Percentiles rank a stretch among this genome's conserved stretches.
phyloP scores from a whole-genome alignment of 768 basidiomycete genomes.

The Mycena filopes region DNA sequence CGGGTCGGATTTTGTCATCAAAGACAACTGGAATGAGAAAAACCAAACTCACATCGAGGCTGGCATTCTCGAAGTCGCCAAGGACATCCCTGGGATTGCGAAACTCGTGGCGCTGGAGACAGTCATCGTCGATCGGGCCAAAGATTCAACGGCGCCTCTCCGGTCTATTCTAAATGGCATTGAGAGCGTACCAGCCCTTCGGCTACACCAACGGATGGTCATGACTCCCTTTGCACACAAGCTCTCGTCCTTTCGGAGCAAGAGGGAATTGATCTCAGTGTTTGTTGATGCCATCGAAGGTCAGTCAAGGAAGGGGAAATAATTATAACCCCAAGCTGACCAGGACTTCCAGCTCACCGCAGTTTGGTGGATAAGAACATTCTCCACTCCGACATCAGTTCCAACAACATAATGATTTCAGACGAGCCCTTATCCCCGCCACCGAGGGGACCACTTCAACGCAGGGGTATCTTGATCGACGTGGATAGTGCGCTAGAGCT shows the following conservation, averaged over 20 bases:
- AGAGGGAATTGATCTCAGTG: conserved; percentile 22
- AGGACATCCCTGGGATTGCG: conserved; percentile 19
- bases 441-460: neutral
- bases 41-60: conserved; percentile 4
- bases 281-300: conserved; percentile 22
- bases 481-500: conserved; percentile 9
- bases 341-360: neutral
- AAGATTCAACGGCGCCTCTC: conserved; percentile 11
- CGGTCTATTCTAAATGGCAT: conserved; percentile 6
- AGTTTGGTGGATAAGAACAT: conserved; percentile 10
- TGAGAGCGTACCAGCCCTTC: neutral
- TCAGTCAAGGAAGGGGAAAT: neutral
- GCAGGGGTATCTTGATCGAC: conserved; percentile 17
- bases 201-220: conserved; percentile 12
- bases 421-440: neutral
- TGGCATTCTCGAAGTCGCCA: conserved; percentile 3
- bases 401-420: conserved; percentile 23
- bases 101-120: conserved; percentile 13
- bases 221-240: conserved; percentile 4
- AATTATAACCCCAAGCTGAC: neutral
- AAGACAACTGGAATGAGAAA: conserved; percentile 17
- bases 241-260: conserved; percentile 12
- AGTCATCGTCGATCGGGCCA: conserved; percentile 8
- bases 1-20: conserved; percentile 18
- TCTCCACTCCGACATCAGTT: conserved; percentile 17